A percentile compares a stretch with the other conserved stretches of the same genome.
phyloP scores from a whole-genome alignment of 2,329 filamentous ascomycete species.

The Alternaria sp. region DNA sequence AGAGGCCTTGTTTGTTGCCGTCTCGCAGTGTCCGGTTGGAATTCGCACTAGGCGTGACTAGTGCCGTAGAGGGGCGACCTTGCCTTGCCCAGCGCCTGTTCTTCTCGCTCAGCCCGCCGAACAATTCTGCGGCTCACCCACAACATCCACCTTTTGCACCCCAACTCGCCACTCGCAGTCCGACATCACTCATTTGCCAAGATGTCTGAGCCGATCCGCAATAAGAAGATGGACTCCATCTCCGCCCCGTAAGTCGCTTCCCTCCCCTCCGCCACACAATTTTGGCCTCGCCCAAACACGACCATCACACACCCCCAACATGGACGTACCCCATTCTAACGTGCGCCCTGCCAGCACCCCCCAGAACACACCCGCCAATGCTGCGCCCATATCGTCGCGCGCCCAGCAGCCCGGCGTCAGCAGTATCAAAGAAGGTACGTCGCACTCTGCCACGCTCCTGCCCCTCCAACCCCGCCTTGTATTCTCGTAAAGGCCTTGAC shows the following conservation, averaged over 20 bases:
- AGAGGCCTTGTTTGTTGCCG: constrained; percentile 20
- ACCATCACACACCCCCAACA: constrained; percentile 22
- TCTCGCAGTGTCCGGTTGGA: constrained; percentile 13
- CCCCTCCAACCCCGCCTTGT: constrained; percentile 40
- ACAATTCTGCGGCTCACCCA: constrained; percentile 44
- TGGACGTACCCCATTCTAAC: constrained; percentile 45
- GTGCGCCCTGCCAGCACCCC: constrained; percentile 72
- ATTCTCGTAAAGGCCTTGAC: constrained; percentile 34
- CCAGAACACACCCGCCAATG: constrained; percentile 95
- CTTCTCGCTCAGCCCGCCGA: constrained; percentile 39
- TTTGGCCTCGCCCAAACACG: constrained; percentile 22
- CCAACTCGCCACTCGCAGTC: constrained; percentile 38
- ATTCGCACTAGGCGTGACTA: constrained; percentile 24
- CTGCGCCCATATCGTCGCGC: constrained; percentile 96
- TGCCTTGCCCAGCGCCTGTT: constrained; percentile 29
- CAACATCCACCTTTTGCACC: constrained; percentile 37
- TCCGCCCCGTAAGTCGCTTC: constrained; percentile 66
- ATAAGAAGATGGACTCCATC: constrained; percentile 67
- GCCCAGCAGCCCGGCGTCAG: constrained; percentile 92
- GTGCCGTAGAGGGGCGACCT: constrained; percentile 32
- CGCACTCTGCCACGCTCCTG: constrained; percentile 16
- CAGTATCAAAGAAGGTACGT: constrained; percentile 94
- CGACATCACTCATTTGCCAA: constrained; percentile 39
- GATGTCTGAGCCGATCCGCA: constrained; percentile 73
- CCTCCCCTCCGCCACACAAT: constrained; percentile 31